A percentile compares a stretch with the other conserved stretches of the same genome.
Conservation (phyloP, 345 rosid genomes). For the Fremontodendron californicum region DNA sequence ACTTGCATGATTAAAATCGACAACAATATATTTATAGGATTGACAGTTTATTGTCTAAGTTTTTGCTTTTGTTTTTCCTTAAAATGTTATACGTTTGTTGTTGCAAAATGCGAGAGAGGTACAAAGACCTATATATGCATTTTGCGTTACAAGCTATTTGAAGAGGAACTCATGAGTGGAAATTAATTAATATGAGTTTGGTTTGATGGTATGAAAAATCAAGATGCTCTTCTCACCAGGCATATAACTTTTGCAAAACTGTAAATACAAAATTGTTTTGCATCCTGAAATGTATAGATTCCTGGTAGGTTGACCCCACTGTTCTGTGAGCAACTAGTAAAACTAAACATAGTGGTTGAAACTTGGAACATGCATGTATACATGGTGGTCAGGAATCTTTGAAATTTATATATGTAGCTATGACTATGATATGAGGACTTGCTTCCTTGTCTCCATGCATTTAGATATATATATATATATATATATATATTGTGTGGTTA, state of each 20-base stretch:
- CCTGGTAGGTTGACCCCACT: background rate
- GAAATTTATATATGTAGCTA: too few relatives aligned
- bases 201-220: too few relatives aligned
- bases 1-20: too few relatives aligned
- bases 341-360: background rate
- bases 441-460: background rate
- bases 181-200: too few relatives aligned
- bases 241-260: background rate
- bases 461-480: background rate
- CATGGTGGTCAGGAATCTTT: background rate
- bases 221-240: background rate
- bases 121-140: too few relatives aligned
- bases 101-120: too few relatives aligned
- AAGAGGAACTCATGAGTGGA: too few relatives aligned
- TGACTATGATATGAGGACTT: background rate
- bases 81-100: too few relatives aligned
- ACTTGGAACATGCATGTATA: background rate
- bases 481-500: background rate
- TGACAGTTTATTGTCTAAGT: too few relatives aligned
- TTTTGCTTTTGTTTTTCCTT: too few relatives aligned
- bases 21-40: too few relatives aligned
- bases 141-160: slow-evolving; percentile 7
- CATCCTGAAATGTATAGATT: background rate
- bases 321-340: background rate
- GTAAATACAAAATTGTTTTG: background rate